Conservation (phyloP, 1,139 yeast species). For the Trichomonascaceae sp. region DNA sequence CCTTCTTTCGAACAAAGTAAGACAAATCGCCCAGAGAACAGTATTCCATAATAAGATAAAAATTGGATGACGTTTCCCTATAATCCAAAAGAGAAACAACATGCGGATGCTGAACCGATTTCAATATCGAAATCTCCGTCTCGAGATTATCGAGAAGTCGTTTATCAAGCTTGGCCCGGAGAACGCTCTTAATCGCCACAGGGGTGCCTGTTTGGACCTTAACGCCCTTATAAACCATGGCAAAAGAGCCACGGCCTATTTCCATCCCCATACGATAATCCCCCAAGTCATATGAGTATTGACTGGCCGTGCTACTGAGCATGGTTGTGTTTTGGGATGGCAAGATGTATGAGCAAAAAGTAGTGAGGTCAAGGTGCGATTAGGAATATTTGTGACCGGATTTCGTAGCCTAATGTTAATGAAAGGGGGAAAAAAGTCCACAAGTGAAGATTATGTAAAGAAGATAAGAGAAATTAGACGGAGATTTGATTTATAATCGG, state of each 20-base stretch:
- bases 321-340: conserved; percentile 5
- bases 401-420: background rate
- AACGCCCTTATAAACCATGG: conserved; percentile 78
- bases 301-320: conserved; percentile 8
- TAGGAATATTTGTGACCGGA: background rate
- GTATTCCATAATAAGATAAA: conserved; percentile 93
- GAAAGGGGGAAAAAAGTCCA: background rate
- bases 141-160: conserved; percentile 85
- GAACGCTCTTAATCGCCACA: conserved; percentile 85
- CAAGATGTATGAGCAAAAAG: conserved; percentile 1
- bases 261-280: conserved; percentile 53
- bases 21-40: conserved; percentile 93
- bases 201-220: conserved; percentile 43
- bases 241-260: conserved; percentile 93
- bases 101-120: conserved; percentile 86
- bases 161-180: conserved; percentile 75
- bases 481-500: background rate
- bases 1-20: conserved; percentile 71
- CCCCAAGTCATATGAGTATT: conserved; percentile 12
- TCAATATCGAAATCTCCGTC: conserved; percentile 80
- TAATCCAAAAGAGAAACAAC: conserved; percentile 82
- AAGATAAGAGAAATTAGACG: background rate
- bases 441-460: background rate
- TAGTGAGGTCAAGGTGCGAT: background rate
- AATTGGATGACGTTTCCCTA: conserved; percentile 69